phyloP scores from a whole-genome alignment of 768 basidiomycete species.

The Botryobasidium botryosum region DNA sequence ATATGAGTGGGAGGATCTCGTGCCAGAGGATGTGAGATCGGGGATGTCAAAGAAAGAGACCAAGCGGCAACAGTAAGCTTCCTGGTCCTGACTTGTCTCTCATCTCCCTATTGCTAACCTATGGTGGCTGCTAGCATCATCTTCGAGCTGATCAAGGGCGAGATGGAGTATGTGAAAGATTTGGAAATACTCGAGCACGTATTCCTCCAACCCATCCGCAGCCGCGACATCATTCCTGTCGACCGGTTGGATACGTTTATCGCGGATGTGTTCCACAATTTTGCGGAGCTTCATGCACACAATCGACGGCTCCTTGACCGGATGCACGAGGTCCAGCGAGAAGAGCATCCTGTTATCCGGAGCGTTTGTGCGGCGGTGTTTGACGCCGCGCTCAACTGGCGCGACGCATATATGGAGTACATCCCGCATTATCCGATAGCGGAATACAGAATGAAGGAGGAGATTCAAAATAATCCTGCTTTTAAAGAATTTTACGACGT shows the following conservation, averaged over 20 bases:
- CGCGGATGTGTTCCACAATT: conserved; percentile 80
- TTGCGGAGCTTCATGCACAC: conserved; percentile 52
- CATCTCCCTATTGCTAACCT: not conserved
- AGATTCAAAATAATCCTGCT: conserved; percentile 60
- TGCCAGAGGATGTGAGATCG: conserved; percentile 45
- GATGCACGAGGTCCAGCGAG: conserved; percentile 73
- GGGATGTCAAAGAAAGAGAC: conserved; percentile 52
- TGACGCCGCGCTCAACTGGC: conserved; percentile 83
- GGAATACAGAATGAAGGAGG: conserved; percentile 71
- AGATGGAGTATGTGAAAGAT: conserved; percentile 91
- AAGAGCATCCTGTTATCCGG: conserved; percentile 65
- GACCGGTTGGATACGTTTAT: conserved; percentile 64
- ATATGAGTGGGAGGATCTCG: conserved; percentile 84
- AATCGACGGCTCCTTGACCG: conserved; percentile 62
- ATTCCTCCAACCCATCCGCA: conserved; percentile 59
- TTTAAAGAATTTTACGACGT: conserved; percentile 79
- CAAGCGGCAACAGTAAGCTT: conserved; percentile 69
- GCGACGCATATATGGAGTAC: conserved; percentile 85
- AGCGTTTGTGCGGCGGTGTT: conserved; percentile 72
- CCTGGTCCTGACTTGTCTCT: not conserved
- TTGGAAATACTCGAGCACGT: conserved; percentile 72
- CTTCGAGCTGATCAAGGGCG: conserved; percentile 87
- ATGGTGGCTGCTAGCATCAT: conserved; percentile 43
- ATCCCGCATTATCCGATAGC: conserved; percentile 89
- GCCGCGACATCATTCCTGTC: conserved; percentile 52